phyloP scores from a whole-genome alignment of 768 basidiomycete species.

The Amanita fuliginea region DNA sequence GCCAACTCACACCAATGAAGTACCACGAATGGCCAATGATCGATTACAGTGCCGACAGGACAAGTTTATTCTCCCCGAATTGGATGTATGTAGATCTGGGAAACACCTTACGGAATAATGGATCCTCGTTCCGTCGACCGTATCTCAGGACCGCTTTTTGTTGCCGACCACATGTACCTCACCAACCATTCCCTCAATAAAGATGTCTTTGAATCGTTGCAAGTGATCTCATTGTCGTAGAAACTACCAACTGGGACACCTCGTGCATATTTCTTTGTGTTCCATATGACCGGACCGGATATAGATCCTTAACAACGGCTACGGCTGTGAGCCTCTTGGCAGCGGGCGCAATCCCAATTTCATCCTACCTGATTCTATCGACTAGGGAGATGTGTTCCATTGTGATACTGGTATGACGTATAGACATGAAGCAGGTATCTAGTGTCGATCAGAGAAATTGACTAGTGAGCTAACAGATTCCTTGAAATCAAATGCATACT shows the following conservation, averaged over 20 bases:
- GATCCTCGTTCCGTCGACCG: conserved; percentile 41
- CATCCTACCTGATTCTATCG: conserved; percentile 41
- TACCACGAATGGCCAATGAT: conserved; percentile 53
- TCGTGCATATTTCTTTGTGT: conserved; percentile 20
- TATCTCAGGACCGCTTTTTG: conserved; percentile 34
- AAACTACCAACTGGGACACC: conserved; percentile 24
- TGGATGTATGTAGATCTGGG: conserved; percentile 36
- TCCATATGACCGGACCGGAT: neutral
- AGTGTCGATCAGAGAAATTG: too few relatives aligned
- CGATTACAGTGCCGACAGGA: conserved; percentile 32
- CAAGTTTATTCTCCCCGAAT: conserved; percentile 46
- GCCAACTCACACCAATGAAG: conserved; percentile 28
- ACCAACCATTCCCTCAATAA: conserved; percentile 49
- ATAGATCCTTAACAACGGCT: conserved; percentile 29
- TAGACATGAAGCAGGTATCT: too few relatives aligned
- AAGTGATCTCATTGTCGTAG: conserved; percentile 25
- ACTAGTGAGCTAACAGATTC: too few relatives aligned
- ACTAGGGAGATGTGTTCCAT: conserved; percentile 32
- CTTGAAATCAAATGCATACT: too few relatives aligned
- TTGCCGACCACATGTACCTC: conserved; percentile 42
- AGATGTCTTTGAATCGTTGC: conserved; percentile 30
- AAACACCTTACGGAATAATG: conserved; percentile 42
- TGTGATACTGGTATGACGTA: too few relatives aligned
- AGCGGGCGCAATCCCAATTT: conserved; percentile 40
- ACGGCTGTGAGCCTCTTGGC: conserved; percentile 31